A percentile compares a stretch with the other conserved stretches of the same genome.
Conservation (phyloP, 2,329 filamentous ascomycete genomes). For the Xylariaceae sp. region DNA sequence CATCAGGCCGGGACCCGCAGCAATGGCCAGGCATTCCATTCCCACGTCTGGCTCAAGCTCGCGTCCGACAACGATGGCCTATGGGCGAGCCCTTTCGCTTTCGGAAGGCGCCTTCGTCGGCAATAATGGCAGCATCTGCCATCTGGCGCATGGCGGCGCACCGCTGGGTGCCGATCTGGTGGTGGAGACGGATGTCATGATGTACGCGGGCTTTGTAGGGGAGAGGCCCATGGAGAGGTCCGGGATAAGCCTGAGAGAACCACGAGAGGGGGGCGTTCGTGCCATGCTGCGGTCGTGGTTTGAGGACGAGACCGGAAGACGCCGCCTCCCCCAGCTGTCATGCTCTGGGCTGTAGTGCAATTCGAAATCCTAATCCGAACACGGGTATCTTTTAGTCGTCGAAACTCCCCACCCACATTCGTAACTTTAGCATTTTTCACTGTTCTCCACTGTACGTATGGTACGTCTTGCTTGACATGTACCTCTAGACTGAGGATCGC, state of each 20-base stretch:
- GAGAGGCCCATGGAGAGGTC: too few species aligned
- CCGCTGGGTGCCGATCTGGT: slow-evolving; percentile 16
- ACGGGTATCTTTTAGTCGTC: slow-evolving; percentile 7
- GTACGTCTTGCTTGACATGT: too few species aligned
- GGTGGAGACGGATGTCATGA: too few species aligned
- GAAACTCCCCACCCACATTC: slow-evolving; percentile 6
- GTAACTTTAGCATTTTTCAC: slow-evolving; percentile 2
- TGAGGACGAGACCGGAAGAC: slow-evolving; percentile 15
- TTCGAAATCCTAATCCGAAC: neutral
- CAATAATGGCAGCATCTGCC: neutral
- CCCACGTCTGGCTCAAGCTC: neutral
- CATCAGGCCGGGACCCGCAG: neutral
- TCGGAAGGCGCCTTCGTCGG: slow-evolving; percentile 19
- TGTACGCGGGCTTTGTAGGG: too few species aligned
- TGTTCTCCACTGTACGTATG: too few species aligned
- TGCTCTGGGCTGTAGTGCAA: slow-evolving; percentile 9
- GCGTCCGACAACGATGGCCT: neutral
- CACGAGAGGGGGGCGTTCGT: neutral
- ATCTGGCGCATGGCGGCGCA: neutral
- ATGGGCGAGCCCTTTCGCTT: slow-evolving; percentile 2
- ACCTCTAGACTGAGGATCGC: too few species aligned
- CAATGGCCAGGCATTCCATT: neutral
- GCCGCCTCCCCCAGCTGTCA: slow-evolving; percentile 13
- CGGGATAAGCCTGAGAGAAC: too few species aligned
- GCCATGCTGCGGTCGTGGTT: slow-evolving; percentile 5